These are phyloP conservation scores for Epichloe coenophiala DNA, from an alignment of 2,329 filamentous ascomycete genomes.

Conservation along the genomic window DNA sequence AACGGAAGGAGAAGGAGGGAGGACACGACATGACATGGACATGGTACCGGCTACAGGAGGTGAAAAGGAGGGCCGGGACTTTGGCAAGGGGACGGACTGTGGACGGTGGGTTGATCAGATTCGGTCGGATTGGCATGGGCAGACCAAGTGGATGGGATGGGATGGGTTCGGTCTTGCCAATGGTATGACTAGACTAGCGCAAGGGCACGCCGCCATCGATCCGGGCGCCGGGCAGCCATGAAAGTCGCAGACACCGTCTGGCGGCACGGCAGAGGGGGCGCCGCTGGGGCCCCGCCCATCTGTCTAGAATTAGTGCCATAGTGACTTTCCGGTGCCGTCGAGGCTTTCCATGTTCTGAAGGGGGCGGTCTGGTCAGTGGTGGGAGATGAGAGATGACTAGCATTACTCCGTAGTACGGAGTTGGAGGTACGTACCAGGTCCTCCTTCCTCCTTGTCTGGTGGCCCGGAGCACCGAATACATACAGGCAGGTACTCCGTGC, in stretches of 20 bases:
- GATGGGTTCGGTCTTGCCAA: constrained; percentile 3
- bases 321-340: too few relatives aligned
- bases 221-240: constrained; percentile 1
- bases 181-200: constrained; percentile 7
- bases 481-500: too few relatives aligned
- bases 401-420: too few relatives aligned
- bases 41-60: constrained; percentile 3
- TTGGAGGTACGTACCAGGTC: too few relatives aligned
- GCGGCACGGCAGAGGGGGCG: not conserved
- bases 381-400: too few relatives aligned
- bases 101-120: constrained; percentile 3
- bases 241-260: constrained; percentile 1
- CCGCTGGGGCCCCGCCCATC: not conserved
- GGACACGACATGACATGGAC: constrained; percentile 3
- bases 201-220: constrained; percentile 6
- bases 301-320: not conserved
- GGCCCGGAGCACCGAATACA: too few relatives aligned
- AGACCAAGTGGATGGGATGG: not conserved
- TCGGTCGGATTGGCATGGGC: constrained; percentile 4
- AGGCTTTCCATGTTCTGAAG: too few relatives aligned
- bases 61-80: constrained; percentile 6
- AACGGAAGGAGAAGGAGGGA: constrained; percentile 6
- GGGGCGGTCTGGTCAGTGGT: too few relatives aligned
- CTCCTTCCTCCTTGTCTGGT: too few relatives aligned
- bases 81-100: constrained; percentile 3